Evolutionary conservation across 2,329 filamentous ascomycete species (phyloP).

Genomic region (Gaeumannomyces tritici): DNA sequence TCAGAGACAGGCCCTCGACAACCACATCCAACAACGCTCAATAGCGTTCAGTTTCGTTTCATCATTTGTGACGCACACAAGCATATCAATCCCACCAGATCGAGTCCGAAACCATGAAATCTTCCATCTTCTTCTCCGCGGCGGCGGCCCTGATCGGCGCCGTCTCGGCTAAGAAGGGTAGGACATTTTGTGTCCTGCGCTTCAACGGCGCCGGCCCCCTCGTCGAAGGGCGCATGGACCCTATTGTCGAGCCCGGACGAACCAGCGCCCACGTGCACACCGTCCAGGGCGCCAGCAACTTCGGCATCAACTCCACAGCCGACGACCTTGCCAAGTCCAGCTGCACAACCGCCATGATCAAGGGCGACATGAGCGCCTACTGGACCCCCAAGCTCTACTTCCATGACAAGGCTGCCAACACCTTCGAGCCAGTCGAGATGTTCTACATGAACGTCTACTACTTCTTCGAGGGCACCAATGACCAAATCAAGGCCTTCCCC

Average conservation of each 20-base stretch:
- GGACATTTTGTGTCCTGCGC: slow-evolving; percentile 59
- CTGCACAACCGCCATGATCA: slow-evolving; percentile 63
- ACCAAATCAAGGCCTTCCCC: slow-evolving; percentile 62
- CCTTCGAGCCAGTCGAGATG: slow-evolving; percentile 55
- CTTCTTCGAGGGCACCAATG: slow-evolving; percentile 56
- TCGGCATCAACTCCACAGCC: slow-evolving; percentile 52
- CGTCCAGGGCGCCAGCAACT: slow-evolving; percentile 61
- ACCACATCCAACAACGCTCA: background rate
- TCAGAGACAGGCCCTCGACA: no score
- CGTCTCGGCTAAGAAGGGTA: slow-evolving; percentile 29
- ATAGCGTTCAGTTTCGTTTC: background rate
- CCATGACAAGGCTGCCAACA: slow-evolving; percentile 49
- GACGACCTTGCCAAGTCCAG: slow-evolving; percentile 47
- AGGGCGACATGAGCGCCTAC: slow-evolving; percentile 64
- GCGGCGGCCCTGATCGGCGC: slow-evolving; percentile 28
- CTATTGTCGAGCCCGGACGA: slow-evolving; percentile 54
- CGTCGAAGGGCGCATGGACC: slow-evolving; percentile 53
- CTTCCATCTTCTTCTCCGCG: slow-evolving; percentile 10
- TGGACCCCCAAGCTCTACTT: slow-evolving; percentile 69
- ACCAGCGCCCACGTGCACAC: slow-evolving; percentile 57
- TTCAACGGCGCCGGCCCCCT: slow-evolving; percentile 58
- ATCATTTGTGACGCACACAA: background rate
- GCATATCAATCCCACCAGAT: no score
- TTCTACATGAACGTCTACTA: slow-evolving; percentile 74
- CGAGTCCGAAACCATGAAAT: background rate